Evolutionary conservation across 2,329 filamentous ascomycete species (phyloP).

Genomic region (Botryotinia convoluta): DNA sequence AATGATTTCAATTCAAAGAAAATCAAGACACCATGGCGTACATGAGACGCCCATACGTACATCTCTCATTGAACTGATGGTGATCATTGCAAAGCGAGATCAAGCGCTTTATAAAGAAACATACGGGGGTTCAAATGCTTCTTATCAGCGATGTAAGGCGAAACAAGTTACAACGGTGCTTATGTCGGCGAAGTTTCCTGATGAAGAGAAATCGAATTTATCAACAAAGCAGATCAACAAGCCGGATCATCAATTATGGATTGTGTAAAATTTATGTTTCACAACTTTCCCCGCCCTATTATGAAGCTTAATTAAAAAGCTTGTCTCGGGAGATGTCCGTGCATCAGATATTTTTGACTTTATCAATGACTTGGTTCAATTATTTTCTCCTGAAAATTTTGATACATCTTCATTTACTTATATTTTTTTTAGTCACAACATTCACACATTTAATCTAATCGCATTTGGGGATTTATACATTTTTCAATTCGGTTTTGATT

Average conservation of each 20-base stretch:
- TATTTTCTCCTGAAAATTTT: not conserved
- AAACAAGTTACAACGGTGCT: not conserved
- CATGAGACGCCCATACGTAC: not conserved
- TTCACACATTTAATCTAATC: not conserved
- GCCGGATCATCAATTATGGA: not conserved
- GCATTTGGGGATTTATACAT: not conserved
- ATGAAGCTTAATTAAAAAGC: not conserved
- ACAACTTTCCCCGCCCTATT: not conserved
- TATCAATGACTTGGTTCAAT: not conserved
- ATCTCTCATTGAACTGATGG: not conserved
- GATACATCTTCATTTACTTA: not conserved
- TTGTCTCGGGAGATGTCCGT: not conserved
- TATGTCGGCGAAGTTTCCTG: not conserved
- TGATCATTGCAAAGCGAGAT: not conserved
- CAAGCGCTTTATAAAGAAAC: not conserved
- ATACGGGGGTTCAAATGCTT: not conserved
- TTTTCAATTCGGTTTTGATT: not conserved
- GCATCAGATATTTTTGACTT: not conserved
- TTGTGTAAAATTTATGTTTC: not conserved
- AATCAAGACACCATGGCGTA: not conserved
- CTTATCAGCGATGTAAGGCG: not conserved
- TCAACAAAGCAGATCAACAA: not conserved
- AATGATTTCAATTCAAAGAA: not conserved
- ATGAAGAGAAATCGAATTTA: not conserved
- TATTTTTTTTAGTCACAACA: not conserved